Evolutionary conservation across 2,329 filamentous ascomycete species (phyloP).

Genomic region (Cytospora paraplurivora): DNA sequence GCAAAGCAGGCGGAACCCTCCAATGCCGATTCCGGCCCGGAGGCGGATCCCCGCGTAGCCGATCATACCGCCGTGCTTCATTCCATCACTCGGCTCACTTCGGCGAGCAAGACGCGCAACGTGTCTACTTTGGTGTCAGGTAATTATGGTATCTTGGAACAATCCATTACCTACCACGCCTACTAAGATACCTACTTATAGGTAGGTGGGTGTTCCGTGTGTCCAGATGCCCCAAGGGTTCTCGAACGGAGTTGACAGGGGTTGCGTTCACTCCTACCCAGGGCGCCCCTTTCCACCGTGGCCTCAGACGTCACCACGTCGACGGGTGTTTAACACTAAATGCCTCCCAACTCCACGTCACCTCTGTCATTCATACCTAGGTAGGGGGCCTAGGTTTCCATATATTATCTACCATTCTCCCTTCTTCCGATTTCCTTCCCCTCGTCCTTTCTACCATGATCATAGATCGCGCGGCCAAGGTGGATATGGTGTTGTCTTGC

Average conservation of each 20-base stretch:
- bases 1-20: background rate
- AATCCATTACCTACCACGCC: too few species aligned
- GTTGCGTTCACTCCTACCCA: background rate
- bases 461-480: background rate
- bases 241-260: too few species aligned
- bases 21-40: background rate
- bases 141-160: too few species aligned
- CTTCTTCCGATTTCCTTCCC: background rate
- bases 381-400: too few species aligned
- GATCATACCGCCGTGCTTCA: background rate
- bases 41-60: background rate
- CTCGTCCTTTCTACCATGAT: background rate
- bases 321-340: too few species aligned
- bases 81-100: background rate
- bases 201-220: too few species aligned
- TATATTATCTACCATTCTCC: too few species aligned
- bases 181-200: too few species aligned
- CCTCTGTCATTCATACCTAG: too few species aligned
- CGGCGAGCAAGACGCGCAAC: background rate
- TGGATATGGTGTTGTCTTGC: background rate
- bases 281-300: background rate
- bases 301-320: conserved; percentile 1
- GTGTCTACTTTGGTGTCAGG: too few species aligned
- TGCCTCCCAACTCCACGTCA: background rate
- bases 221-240: background rate